phyloP scores from a whole-genome alignment of 2,329 filamentous ascomycete genomes.

The Alternaria gansuensis region DNA sequence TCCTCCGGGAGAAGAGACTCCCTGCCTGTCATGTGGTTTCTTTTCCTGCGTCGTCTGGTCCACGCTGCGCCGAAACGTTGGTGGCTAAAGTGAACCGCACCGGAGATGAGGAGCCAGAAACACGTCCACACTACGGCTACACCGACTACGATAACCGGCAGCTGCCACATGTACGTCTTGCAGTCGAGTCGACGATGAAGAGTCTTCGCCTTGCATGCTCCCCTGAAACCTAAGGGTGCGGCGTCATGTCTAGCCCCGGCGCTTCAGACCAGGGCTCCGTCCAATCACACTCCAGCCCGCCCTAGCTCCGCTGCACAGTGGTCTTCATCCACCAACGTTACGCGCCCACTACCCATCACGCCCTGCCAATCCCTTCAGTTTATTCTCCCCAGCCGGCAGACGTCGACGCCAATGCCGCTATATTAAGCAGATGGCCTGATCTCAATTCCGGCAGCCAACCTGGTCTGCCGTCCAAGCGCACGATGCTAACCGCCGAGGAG shows the following conservation, averaged over 20 bases:
- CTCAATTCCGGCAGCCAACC: slow-evolving; percentile 33
- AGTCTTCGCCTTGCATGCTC: slow-evolving; percentile 24
- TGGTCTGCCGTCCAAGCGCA: slow-evolving; percentile 36
- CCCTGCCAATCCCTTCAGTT: slow-evolving; percentile 44
- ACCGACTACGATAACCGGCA: slow-evolving; percentile 17
- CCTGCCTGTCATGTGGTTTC: background rate
- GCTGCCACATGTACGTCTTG: slow-evolving; percentile 28
- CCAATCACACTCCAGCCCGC: slow-evolving; percentile 37
- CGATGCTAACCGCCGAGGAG: slow-evolving; percentile 44
- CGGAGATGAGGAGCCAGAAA: slow-evolving; percentile 16
- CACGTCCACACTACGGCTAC: slow-evolving; percentile 16
- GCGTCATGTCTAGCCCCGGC: slow-evolving; percentile 37
- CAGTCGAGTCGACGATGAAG: slow-evolving; percentile 17
- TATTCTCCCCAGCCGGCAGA: slow-evolving; percentile 37
- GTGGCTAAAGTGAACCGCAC: slow-evolving; percentile 8
- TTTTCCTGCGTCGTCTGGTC: background rate
- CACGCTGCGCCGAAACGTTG: background rate
- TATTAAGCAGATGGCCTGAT: slow-evolving; percentile 41
- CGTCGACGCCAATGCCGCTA: slow-evolving; percentile 41
- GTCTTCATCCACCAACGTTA: slow-evolving; percentile 45
- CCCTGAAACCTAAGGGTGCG: slow-evolving; percentile 41
- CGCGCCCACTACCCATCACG: slow-evolving; percentile 39
- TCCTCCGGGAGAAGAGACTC: background rate
- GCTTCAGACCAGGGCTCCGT: slow-evolving; percentile 30
- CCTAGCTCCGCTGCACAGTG: slow-evolving; percentile 42